Conservation (phyloP, 345 rosid species). For the Ricinus communis region DNA sequence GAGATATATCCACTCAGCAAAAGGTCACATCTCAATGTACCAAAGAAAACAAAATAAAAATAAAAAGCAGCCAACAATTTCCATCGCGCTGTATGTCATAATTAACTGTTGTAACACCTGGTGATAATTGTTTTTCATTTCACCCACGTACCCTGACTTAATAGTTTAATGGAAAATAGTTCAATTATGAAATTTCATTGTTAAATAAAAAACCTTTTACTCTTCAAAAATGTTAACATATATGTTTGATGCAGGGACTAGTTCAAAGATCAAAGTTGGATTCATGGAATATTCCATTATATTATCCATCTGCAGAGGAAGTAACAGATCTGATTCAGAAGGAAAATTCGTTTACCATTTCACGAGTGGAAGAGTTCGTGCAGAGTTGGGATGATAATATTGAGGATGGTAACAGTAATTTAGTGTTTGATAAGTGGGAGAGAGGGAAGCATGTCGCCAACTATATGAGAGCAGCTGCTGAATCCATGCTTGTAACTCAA, state of each 20-base stretch:
- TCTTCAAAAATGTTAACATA: too few relatives aligned
- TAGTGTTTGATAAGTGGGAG: not conserved
- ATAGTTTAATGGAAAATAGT: too few relatives aligned
- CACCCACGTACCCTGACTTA: too few relatives aligned
- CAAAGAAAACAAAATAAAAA: not conserved
- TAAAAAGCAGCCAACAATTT: too few relatives aligned
- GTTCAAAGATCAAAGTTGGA: conserved; percentile 8
- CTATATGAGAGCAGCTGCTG: not conserved
- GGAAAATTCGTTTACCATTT: conserved; percentile 13
- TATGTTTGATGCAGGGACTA: conserved; percentile 17
- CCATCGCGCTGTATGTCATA: too few relatives aligned
- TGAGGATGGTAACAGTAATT: not conserved
- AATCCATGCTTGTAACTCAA: not conserved
- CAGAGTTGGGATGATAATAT: conserved; percentile 15
- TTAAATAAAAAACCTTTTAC: too few relatives aligned
- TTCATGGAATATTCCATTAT: conserved; percentile 16
- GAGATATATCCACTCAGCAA: too few relatives aligned
- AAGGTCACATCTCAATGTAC: not conserved
- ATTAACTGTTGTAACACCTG: too few relatives aligned
- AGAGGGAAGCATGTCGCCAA: conserved; percentile 4
- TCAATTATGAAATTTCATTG: too few relatives aligned
- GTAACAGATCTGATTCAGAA: conserved; percentile 3
- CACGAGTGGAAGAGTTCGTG: not conserved
- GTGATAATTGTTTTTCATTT: too few relatives aligned
- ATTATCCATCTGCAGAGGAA: conserved; percentile 17